These are phyloP conservation scores for Wickerhamiella bombiphila DNA, from an alignment of 805 yeast genomes.

Conservation along the genomic window DNA sequence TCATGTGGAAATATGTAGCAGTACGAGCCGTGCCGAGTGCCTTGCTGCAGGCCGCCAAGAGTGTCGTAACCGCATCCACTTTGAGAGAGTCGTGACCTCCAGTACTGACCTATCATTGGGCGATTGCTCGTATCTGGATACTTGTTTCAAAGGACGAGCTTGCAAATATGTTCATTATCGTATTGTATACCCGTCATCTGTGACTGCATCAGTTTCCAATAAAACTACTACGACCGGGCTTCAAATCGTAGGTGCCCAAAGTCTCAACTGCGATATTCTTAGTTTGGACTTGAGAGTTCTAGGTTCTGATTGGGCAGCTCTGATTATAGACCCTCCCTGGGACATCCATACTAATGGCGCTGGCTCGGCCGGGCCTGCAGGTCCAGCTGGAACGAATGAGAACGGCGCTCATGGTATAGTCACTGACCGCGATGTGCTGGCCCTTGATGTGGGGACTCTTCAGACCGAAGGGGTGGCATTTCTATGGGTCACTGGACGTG, in stretches of 20 bases:
- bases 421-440: conserved; percentile 57
- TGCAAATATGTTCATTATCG: conserved; percentile 73
- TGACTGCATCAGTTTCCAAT: background rate
- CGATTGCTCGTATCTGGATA: conserved; percentile 86
- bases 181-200: conserved; percentile 16
- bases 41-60: background rate
- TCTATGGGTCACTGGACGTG: conserved; percentile 92
- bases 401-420: conserved; percentile 3
- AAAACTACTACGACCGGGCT: background rate
- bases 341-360: conserved; percentile 68
- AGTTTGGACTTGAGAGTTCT: conserved; percentile 51
- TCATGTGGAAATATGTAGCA: conserved; percentile 4
- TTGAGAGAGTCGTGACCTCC: conserved; percentile 21
- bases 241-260: no score
- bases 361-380: conserved; percentile 8
- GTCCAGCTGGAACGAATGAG: conserved; percentile 1
- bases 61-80: conserved; percentile 20
- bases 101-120: conserved; percentile 64
- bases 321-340: conserved; percentile 94
- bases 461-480: conserved; percentile 76
- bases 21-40: conserved; percentile 4
- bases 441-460: conserved; percentile 48
- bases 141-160: conserved; percentile 71
- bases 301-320: conserved; percentile 64
- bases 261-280: conserved; percentile 77